Evolutionary conservation across 495 filamentous ascomycete genomes (phyloP).

Genomic region (Penicillium taxi): DNA sequence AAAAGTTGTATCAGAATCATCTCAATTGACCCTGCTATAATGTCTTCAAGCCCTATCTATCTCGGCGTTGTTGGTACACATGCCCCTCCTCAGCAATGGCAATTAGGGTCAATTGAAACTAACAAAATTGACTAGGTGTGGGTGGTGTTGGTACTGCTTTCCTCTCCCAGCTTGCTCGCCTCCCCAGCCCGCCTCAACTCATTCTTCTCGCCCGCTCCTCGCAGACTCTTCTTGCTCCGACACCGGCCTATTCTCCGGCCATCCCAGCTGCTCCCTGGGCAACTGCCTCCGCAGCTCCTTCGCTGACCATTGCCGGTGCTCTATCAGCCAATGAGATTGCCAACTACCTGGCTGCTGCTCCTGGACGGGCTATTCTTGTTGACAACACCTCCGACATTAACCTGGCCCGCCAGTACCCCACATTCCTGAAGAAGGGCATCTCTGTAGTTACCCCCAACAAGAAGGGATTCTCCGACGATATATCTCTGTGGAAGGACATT

Average conservation of each 20-base stretch:
- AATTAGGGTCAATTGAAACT: neutral
- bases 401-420: constrained; percentile 70
- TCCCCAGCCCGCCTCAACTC: constrained; percentile 58
- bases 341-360: constrained; percentile 60
- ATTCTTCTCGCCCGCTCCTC: constrained; percentile 74
- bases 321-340: constrained; percentile 58
- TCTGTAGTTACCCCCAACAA: constrained; percentile 95
- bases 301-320: constrained; percentile 41
- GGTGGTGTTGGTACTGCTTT: constrained; percentile 91
- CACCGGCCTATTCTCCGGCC: constrained; percentile 35
- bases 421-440: constrained; percentile 69
- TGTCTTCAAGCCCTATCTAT: constrained; percentile 39
- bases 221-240: constrained; percentile 58
- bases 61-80: constrained; percentile 41
- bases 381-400: constrained; percentile 88
- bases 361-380: constrained; percentile 67
- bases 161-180: constrained; percentile 66
- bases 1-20: neutral
- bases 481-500: constrained; percentile 74
- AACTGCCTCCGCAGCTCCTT: constrained; percentile 47
- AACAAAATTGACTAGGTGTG: constrained; percentile 51
- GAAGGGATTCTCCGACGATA: constrained; percentile 79
- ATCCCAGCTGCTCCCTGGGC: constrained; percentile 48
- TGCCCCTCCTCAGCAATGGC: constrained; percentile 2
- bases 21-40: constrained; percentile 15